Conservation (phyloP, 768 basidiomycete genomes). For the Lactifluus piperatus region DNA sequence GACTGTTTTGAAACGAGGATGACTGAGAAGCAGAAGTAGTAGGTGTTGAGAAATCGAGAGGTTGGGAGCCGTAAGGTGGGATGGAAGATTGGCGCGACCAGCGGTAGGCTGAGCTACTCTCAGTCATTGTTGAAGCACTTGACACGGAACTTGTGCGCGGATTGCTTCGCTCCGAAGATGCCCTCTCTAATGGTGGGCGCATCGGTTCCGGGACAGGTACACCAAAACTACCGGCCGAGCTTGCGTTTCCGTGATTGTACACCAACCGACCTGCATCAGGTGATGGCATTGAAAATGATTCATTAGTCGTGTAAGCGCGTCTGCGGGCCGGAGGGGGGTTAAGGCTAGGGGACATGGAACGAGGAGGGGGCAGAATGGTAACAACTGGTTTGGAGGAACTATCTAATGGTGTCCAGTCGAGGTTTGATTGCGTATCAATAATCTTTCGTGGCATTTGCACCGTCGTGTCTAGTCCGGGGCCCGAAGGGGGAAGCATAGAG, state of each 20-base stretch:
- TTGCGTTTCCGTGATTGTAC: conserved; percentile 28
- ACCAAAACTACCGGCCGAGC: conserved; percentile 31
- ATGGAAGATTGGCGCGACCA: conserved; percentile 30
- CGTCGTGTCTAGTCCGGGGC: conserved; percentile 4
- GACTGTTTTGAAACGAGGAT: conserved; percentile 14
- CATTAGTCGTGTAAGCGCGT: conserved; percentile 26
- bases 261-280: conserved; percentile 14
- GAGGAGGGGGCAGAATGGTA: conserved; percentile 18
- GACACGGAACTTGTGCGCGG: conserved; percentile 17
- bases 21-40: conserved; percentile 26
- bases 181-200: conserved; percentile 7
- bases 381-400: conserved; percentile 23
- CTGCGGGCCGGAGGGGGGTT: conserved; percentile 27
- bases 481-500: conserved; percentile 18
- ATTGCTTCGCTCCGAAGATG: conserved; percentile 19
- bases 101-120: conserved; percentile 22
- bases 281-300: conserved; percentile 2
- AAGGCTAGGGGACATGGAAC: conserved; percentile 24
- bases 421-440: conserved; percentile 16
- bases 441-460: conserved; percentile 16
- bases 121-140: conserved; percentile 6
- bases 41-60: conserved; percentile 51
- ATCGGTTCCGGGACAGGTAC: conserved; percentile 19
- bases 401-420: conserved; percentile 14
- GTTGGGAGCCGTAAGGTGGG: conserved; percentile 48